Conservation (phyloP, 805 yeast species). For the Kazachstania kunashirensis region DNA sequence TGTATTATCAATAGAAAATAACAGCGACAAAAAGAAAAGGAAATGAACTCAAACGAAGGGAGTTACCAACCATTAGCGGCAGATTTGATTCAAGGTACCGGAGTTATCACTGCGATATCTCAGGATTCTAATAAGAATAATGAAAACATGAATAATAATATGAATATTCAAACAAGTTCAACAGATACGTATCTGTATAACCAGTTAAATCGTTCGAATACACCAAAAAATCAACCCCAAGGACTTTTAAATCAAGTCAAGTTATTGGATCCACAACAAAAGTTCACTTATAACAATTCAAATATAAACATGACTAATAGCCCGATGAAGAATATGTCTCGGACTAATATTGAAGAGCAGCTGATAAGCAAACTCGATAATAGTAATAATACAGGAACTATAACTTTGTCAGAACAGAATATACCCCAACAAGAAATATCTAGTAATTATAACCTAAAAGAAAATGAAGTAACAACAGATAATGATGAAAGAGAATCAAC, state of each 20-base stretch:
- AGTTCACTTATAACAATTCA: too few species aligned
- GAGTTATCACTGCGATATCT: background rate
- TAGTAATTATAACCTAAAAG: background rate
- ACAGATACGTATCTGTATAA: constrained; percentile 6
- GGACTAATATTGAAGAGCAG: background rate
- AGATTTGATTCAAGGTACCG: constrained; percentile 5
- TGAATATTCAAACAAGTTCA: background rate
- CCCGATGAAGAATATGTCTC: background rate
- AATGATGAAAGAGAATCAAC: constrained; percentile 1
- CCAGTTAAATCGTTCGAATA: constrained; percentile 2
- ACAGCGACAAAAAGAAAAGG: background rate
- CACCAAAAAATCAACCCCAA: background rate
- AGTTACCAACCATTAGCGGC: constrained; percentile 15
- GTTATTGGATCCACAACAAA: too few species aligned
- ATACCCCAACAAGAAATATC: background rate
- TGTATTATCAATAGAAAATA: background rate
- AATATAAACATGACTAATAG: background rate
- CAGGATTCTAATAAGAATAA: background rate
- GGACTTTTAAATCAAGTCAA: too few species aligned
- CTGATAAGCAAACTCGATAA: background rate
- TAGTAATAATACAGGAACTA: background rate
- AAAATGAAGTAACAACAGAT: background rate
- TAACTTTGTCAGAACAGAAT: background rate
- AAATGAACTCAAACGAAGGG: constrained; percentile 7
- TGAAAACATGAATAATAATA: background rate